Evolutionary conservation across 2,329 filamentous ascomycete genomes (phyloP).

Genomic region (Paracamarosporium sp.): DNA sequence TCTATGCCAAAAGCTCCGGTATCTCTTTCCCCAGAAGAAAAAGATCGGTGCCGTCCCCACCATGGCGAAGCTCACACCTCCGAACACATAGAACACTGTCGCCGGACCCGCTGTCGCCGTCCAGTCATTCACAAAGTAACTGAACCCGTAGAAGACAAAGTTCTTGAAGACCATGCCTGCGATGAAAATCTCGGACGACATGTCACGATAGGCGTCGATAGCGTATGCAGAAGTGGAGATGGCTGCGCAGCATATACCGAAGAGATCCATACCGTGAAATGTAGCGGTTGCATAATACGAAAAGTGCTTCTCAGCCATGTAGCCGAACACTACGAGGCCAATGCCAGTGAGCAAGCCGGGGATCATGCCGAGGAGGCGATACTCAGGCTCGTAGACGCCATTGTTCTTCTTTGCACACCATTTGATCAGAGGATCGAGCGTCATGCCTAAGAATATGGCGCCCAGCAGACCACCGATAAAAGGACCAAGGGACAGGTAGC

Average conservation of each 20-base stretch:
- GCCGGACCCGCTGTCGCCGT: constrained; percentile 43
- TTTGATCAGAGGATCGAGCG: constrained; percentile 47
- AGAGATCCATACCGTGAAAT: constrained; percentile 42
- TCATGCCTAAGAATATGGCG: constrained; percentile 38
- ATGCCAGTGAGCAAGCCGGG: constrained; percentile 42
- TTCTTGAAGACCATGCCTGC: constrained; percentile 54
- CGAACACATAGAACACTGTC: constrained; percentile 49
- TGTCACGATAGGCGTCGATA: constrained; percentile 50
- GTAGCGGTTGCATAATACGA: constrained; percentile 41
- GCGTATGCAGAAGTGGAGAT: constrained; percentile 45
- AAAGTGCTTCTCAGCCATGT: constrained; percentile 31
- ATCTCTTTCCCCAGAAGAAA: constrained; percentile 45
- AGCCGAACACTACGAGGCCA: constrained; percentile 50
- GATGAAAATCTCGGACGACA: constrained; percentile 53
- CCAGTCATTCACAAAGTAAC: constrained; percentile 54
- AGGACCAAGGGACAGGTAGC: constrained; percentile 52
- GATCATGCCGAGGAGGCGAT: constrained; percentile 52
- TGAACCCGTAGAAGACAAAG: constrained; percentile 52
- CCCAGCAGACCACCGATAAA: constrained; percentile 50
- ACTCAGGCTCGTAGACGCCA: constrained; percentile 63
- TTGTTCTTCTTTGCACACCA: constrained; percentile 57
- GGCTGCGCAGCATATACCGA: constrained; percentile 40
- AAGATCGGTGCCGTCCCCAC: constrained; percentile 36
- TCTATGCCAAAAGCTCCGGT: constrained; percentile 43
- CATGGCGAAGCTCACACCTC: constrained; percentile 35